Evolutionary conservation across 208 protist species (phyloP), one percentile per base, ranked within the genome.

Genomic region (Trypanosoma caninum): DNA sequence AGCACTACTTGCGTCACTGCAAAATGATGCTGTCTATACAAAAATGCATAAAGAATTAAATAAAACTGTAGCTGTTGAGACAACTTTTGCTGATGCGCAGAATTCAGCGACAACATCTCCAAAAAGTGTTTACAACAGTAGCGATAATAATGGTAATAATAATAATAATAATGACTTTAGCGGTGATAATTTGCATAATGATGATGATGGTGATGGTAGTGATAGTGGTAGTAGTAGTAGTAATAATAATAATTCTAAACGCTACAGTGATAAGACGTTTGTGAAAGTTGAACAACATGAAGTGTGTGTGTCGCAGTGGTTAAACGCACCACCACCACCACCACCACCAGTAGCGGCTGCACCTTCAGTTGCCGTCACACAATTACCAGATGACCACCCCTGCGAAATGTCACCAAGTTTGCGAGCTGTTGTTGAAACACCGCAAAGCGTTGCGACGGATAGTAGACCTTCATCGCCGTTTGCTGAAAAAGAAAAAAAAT

Each of bases 331-430:
- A 35, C 2, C 34, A 53, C 20, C 6, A 30, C 25, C 22, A 23
- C 30, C 20, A 28, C 2, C 33, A 28, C 11, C 3, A 33, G 27
- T 16, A 14, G 31, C n/a, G 8, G n/a, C 42, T 1, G 20, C 3
- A 18, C 28, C 55, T 2, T 60, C 16, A 10, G 50, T 50, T 27
- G 25, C 22, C 5, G 48, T 65, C 0, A 57, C 59, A 20, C 59
- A 47, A 8, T 28, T 65, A 22, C 59, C 59, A 22, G 57, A 9
- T 27, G 59, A 65, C 47, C n/a, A 65, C n/a, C 50, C 59, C 20
- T 47, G 48, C 28, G 27, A 47, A 27, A 65, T 65, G 59, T 65
- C 59, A 10, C 59, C 59, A 25, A 58, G 27, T 37, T 35, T 65
- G 27, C 22, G 9, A 6, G 48, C 59, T 9, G 50, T 27, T 25